Conservation (phyloP, 1,284 basidiomycete genomes). For the Schizopora paradoxa region DNA sequence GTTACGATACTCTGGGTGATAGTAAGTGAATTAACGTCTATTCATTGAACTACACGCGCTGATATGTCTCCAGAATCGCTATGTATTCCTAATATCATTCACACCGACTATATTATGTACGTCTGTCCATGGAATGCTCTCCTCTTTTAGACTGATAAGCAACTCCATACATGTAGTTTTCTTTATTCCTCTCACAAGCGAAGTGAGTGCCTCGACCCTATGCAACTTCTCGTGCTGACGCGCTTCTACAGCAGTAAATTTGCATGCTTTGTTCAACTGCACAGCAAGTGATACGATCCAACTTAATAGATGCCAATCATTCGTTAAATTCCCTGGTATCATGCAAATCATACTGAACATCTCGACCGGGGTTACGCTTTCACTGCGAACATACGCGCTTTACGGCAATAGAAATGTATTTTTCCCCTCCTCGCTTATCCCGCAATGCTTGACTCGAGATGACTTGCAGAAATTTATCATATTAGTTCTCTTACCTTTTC, state of each 20-base stretch:
- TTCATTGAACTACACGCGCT: background rate
- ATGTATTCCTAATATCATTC: constrained; percentile 4
- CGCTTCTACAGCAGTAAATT: constrained; percentile 3
- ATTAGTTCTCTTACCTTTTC: background rate
- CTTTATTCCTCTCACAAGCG: constrained; percentile 2
- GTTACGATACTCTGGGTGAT: constrained; percentile 6
- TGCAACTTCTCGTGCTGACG: background rate
- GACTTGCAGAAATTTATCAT: background rate
- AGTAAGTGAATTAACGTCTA: background rate
- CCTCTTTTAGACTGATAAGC: background rate
- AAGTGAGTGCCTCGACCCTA: background rate
- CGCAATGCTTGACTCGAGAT: no score
- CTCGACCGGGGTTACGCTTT: constrained; percentile 3
- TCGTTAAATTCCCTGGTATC: constrained; percentile 6
- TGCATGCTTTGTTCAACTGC: background rate
- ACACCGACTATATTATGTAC: constrained; percentile 1
- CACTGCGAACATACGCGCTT: constrained; percentile 6
- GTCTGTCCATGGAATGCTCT: background rate
- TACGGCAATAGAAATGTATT: constrained; percentile 3
- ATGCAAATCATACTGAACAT: constrained; percentile 9
- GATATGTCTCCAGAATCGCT: constrained; percentile 8
- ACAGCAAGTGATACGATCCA: background rate
- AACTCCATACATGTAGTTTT: background rate
- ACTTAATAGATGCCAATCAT: constrained; percentile 4
- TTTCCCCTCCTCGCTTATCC: no score